Base-by-base conservation (phyloP, 495 filamentous ascomycete species). In the Aspergillus kassunensis region DNA sequence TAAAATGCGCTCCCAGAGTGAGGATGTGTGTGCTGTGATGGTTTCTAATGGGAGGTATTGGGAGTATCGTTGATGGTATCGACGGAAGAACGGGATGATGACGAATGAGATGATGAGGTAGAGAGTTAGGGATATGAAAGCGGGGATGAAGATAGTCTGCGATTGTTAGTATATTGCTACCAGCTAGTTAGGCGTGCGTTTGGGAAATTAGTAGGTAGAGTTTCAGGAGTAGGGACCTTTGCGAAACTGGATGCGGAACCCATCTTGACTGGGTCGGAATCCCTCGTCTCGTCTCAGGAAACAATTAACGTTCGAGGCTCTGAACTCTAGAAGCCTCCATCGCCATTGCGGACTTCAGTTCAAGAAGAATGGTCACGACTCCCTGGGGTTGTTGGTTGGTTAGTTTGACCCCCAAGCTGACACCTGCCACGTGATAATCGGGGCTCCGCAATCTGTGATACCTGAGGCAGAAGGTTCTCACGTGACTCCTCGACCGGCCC, bases 101-200 rank as follows among this genome's bases (percentile, higher is more conserved):
- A 88, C 61, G 65, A 86, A 89, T 45, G 81, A 84, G 41, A 85
- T 65, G 39, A 87, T 54, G 62, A 92, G 68, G 69, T 90, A 96
- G 60, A 95, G 73, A 41, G 81, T 63, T 44, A 90, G 75, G 33
- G 90, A 87, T 65, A 93, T 86, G 53, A 87, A 52, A 47, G 88
- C 87, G 3, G 91, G 91, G 43, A 91, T 73, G 56, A 91, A 66
- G 40, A 96, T 68, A 3, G 86, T 89, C 90, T 96, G 50, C 19
- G 72, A n/a, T n/a, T 70, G 24, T 34, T 16, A 30, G 24, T 27
- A 27, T 4, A 9, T 4, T 27, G 24, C 3, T 37, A 37, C 31
- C 21, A 27, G 20, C 29, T 10, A 30, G 25, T 12, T 16, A n/a
- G n/a, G n/a, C n/a, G n/a, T n/a, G 19, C n/a, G 25, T 42, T 19